Base-by-base conservation (phyloP, 225 moss, liverwort and hornwort genomes). In the Asterella californica region DNA sequence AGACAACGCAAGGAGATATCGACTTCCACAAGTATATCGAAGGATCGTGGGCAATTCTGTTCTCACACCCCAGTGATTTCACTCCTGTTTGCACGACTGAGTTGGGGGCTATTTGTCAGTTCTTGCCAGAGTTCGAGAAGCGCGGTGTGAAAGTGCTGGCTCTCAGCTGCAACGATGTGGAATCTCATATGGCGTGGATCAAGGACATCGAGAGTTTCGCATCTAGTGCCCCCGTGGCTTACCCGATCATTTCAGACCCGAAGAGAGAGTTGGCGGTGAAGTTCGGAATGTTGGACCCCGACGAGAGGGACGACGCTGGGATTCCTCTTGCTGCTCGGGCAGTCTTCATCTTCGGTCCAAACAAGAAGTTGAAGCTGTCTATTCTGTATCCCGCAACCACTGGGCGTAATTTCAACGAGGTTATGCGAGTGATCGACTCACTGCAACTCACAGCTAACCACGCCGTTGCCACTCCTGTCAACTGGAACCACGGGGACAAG, bases 61-160 rank as follows among this genome's bases (percentile, higher is more conserved):
- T 97, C 81, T 94, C 96, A 36, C 96, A 97, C 61, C 96, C 94
- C 47, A 94, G 88, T 79, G 96, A 97, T 49, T 97, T 84, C 84
- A 97, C 96, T 9, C 96, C 96, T 2, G 96, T 97, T 2, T 97
- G 96, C 84, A 97, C 96, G 0, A 97, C 96, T 12, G 96, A 97
- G 87, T 87, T 97, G 9, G 96, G 96, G 63, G 89, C 92, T 0
- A 93, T 97, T 10, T 91, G 90, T 0, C 61, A 87, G 76, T 90
- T 82, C 34, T 22, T 94, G 37, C 92, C 92, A 1, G 94, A 97
- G 80, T 93, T 97, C 55, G 90, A 93, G 91, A 94, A 97, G 93
- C 90, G 93, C 0, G 96, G 96, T 0, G 96, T 97, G 76, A 97
- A 97, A 81, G 94, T 97, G 74, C 72, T 97, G 65, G 96, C 94